A percentile compares a stretch with the other conserved stretches of the same genome.
These are phyloP conservation scores for Rhynchosporium graminicola DNA, from an alignment of 2,329 filamentous ascomycete species.

Conservation along the genomic window DNA sequence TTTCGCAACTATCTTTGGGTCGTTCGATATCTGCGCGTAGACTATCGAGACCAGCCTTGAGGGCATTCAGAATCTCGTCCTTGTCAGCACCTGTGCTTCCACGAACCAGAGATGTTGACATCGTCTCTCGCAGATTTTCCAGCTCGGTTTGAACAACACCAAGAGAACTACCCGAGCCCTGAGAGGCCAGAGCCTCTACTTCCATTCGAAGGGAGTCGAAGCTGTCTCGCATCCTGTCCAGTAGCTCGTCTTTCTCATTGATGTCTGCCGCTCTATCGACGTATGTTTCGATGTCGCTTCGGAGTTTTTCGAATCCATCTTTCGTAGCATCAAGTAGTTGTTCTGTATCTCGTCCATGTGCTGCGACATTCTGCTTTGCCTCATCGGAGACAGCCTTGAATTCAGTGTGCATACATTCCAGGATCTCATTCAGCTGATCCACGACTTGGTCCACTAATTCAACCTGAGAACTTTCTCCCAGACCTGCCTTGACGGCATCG, in stretches of 20 bases:
- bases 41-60: conserved; percentile 71
- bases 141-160: conserved; percentile 59
- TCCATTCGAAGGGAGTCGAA: conserved; percentile 23
- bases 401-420: conserved; percentile 59
- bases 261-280: conserved; percentile 71
- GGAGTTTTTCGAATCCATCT: conserved; percentile 80
- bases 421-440: conserved; percentile 63
- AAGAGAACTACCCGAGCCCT: conserved; percentile 53
- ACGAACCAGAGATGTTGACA: conserved; percentile 53
- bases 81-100: conserved; percentile 51
- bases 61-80: conserved; percentile 63
- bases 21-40: conserved; percentile 68
- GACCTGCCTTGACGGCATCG: conserved; percentile 58
- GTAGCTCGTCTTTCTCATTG: conserved; percentile 74
- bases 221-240: conserved; percentile 61
- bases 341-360: conserved; percentile 79
- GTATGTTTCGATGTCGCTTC: conserved; percentile 77
- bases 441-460: conserved; percentile 53
- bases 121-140: conserved; percentile 58
- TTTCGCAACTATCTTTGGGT: conserved; percentile 36
- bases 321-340: conserved; percentile 86
- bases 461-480: conserved; percentile 49
- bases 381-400: conserved; percentile 62
- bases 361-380: conserved; percentile 75
- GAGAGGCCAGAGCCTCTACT: conserved; percentile 36